Evolutionary conservation across 1,284 basidiomycete species (phyloP).

Genomic region (Athelia psychrophila): DNA sequence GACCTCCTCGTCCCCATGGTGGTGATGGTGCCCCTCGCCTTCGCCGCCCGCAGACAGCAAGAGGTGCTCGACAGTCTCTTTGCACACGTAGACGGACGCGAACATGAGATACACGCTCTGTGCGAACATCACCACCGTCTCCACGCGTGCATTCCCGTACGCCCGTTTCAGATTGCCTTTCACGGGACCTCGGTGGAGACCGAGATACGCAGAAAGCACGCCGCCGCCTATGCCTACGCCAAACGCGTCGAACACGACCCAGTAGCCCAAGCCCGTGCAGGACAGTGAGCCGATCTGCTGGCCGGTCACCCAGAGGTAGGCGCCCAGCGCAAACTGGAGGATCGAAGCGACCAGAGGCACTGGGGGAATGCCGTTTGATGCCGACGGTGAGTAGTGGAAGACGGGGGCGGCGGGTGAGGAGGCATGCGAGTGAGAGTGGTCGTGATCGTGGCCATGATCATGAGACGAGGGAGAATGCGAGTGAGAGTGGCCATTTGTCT

Average conservation of each 20-base stretch:
- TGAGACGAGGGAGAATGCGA: neutral
- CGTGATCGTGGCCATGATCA: neutral
- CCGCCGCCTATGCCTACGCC: conserved; percentile 65
- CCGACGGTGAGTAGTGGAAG: neutral
- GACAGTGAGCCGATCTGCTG: conserved; percentile 87
- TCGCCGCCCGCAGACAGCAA: conserved; percentile 54
- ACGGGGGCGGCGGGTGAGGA: conserved; percentile 1
- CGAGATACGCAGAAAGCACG: conserved; percentile 18
- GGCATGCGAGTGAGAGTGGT: neutral
- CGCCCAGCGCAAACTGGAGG: conserved; percentile 59
- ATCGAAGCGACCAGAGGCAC: conserved; percentile 18
- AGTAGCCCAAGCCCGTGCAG: conserved; percentile 90
- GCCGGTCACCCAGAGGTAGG: conserved; percentile 86
- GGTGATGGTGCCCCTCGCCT: conserved; percentile 62
- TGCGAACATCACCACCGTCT: conserved; percentile 81
- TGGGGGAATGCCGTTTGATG: neutral
- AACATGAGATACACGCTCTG: conserved; percentile 91
- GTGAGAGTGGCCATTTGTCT: neutral
- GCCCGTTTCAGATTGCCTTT: too few relatives aligned
- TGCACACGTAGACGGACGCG: conserved; percentile 88
- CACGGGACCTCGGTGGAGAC: neutral
- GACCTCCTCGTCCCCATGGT: conserved; percentile 44
- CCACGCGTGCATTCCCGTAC: conserved; percentile 66
- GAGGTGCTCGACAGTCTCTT: conserved; percentile 87
- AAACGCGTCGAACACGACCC: conserved; percentile 93